Base-by-base conservation (phyloP, 768 basidiomycete genomes). In the Asterophora parasitica region DNA sequence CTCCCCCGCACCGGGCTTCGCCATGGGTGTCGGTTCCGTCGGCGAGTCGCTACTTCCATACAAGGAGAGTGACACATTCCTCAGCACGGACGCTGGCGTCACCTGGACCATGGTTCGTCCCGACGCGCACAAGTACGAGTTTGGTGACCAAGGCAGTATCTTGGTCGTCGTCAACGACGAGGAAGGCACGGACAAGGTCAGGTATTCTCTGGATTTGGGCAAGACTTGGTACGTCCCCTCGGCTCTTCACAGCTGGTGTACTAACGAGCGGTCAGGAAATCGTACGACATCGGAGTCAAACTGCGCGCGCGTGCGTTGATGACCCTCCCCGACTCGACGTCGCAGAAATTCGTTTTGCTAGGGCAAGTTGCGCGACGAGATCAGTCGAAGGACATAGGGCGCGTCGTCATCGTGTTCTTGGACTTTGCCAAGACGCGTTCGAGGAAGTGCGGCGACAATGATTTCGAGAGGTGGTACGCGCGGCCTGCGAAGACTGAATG, bases 11-110 rank as follows among this genome's bases (percentile, higher is more conserved):
- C 95, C 95, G 0, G 95, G 96, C 0, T 78, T 92, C 50, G 85
- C 91, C 23, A 95, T 99, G 89, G 95, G 89, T n/a, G 92, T 98
- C 1, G 96, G 96, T 5, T 88, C 82, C 0, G 77, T 96, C 30
- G 93, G 95, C 2, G 67, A 75, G 16, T 64, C 68, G 10, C 70
- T 97, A 7, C 62, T 71, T 13, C 69, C 80, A 0, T 97, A 97
- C 57, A 82, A 87, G 35, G 85, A 96, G 31, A 84, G 88, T 58
- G 92, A 96, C 58, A 97, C 95, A 0, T 99, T 96, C 73, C 63
- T 98, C 50, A 94, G 91, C 56, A 85, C 76, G 0, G 91, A 99
- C 58, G 93, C 85, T 0, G 96, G 96, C 1, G 56, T 92, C 11
- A 79, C 80, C 4, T 99, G 96, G 95, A 68, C 58, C 17, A 92